These are phyloP conservation scores for Stropharia rugosoannulata DNA, from an alignment of 768 basidiomycete genomes.

Conservation along the genomic window DNA sequence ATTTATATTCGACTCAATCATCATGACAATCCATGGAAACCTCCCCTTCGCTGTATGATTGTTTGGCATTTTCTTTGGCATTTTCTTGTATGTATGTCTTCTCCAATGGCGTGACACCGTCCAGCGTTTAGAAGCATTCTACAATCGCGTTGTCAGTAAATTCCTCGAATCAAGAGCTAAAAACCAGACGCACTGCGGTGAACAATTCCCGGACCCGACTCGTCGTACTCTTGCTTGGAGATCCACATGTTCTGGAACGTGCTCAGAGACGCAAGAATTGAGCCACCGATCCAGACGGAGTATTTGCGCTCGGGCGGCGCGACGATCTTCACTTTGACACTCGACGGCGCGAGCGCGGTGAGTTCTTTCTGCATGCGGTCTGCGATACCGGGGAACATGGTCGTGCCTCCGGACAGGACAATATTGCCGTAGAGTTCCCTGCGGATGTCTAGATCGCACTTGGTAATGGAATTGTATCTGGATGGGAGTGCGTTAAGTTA, in stretches of 20 bases:
- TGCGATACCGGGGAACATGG: constrained; percentile 96
- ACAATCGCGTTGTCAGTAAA: background rate
- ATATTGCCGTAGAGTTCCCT: constrained; percentile 82
- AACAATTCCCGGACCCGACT: constrained; percentile 76
- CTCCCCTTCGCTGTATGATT: background rate
- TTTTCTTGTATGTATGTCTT: background rate
- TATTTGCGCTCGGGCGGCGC: constrained; percentile 94
- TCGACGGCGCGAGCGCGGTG: constrained; percentile 78
- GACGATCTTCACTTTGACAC: constrained; percentile 95
- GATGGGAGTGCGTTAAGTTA: background rate
- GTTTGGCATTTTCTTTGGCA: background rate
- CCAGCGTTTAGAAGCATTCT: constrained; percentile 3
- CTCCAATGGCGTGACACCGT: background rate
- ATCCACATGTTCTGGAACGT: constrained; percentile 99
- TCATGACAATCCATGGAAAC: background rate
- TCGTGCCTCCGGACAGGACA: constrained; percentile 87
- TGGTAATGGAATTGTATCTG: constrained; percentile 82
- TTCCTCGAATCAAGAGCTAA: background rate
- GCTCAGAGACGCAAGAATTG: constrained; percentile 83
- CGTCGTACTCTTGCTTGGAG: constrained; percentile 92
- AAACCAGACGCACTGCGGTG: constrained; percentile 22
- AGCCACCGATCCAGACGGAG: constrained; percentile 94
- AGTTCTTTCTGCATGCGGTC: constrained; percentile 97
- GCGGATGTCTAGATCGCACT: constrained; percentile 85
- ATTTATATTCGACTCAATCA: constrained; percentile 1